Evolutionary conservation across 202 grass and related monocot genomes (phyloP), one percentile per base, ranked within the genome.

Genomic region (Setaria italica): DNA sequence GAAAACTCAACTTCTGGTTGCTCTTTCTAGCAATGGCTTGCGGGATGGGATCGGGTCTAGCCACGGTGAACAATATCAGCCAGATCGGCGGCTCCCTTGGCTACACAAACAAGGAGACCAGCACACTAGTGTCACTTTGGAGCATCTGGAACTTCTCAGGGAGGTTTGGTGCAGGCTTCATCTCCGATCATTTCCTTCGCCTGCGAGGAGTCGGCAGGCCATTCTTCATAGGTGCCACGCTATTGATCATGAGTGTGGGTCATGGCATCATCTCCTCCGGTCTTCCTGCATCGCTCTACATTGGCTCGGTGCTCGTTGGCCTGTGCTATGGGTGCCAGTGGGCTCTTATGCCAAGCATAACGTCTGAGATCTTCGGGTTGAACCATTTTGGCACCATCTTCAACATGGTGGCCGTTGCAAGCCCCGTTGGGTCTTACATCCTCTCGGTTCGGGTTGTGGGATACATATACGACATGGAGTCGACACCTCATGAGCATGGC

Each of bases 81-180:
- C 95, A 98, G 82, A 98, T 98, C 0, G 93, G 95, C 1, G 76
- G 80, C 35, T 95, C 95, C 35, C 84, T 98, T 2, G 88, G 93
- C 34, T 98, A 95, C 93, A 76, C 78, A 1, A 72, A 12, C 63
- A 84, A 81, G 62, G 84, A 95, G 85, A 92, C 93, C 1, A 67
- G 80, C 79, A 98, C 91, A 0, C 83, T 95, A 25, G 87, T 98
- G 32, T 98, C 93, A 6, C 84, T 98, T 10, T 98, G 93, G 93
- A 98, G 91, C 75, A 95, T 98, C 35, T 98, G 95, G 95, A 98
- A 92, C 87, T 98, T 98, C 74, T 82, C 94, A 0, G 95, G 95
- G 33, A 89, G 93, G 64, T 98, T 98, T 14, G 89, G 89, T 1
- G 88, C 88, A 7, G 93, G 95, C 62, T 91, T 89, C 83, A 33